phyloP scores from a whole-genome alignment of 768 basidiomycete genomes.

The Mycena crocata region DNA sequence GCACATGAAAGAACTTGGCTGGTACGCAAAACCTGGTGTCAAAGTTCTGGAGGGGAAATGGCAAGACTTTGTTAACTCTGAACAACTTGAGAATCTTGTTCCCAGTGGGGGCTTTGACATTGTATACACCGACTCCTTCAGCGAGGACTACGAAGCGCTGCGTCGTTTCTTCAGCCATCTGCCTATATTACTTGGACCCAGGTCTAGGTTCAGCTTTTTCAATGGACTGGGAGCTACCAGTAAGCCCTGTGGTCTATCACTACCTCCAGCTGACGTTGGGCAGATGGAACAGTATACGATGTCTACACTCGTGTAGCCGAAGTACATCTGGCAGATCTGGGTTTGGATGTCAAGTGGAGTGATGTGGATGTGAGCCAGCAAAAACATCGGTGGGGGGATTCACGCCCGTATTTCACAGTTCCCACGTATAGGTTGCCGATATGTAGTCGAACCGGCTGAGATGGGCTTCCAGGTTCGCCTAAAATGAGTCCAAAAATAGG shows the following conservation, averaged over 20 bases:
- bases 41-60: conserved; percentile 90
- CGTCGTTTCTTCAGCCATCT: conserved; percentile 84
- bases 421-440: conserved; percentile 81
- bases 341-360: conserved; percentile 83
- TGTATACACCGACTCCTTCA: conserved; percentile 94
- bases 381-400: conserved; percentile 79
- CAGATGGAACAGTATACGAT: conserved; percentile 91
- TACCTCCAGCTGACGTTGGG: conserved; percentile 12
- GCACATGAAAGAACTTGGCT: conserved; percentile 80
- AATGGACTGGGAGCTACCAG: conserved; percentile 97
- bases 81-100: conserved; percentile 61
- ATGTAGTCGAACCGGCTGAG: neutral
- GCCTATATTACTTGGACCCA: conserved; percentile 81
- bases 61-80: conserved; percentile 84
- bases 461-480: neutral
- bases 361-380: conserved; percentile 77
- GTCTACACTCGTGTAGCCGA: conserved; percentile 90
- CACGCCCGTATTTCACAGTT: conserved; percentile 80
- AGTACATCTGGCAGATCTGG: conserved; percentile 85
- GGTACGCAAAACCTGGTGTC: conserved; percentile 83
- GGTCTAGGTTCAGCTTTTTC: conserved; percentile 93
- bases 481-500: neutral
- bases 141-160: conserved; percentile 87
- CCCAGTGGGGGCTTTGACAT: conserved; percentile 81
- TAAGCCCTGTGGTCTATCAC: conserved; percentile 49